These are phyloP conservation scores for Pilatotrama ljubarskyi DNA, from an alignment of 768 basidiomycete species.

Conservation along the genomic window DNA sequence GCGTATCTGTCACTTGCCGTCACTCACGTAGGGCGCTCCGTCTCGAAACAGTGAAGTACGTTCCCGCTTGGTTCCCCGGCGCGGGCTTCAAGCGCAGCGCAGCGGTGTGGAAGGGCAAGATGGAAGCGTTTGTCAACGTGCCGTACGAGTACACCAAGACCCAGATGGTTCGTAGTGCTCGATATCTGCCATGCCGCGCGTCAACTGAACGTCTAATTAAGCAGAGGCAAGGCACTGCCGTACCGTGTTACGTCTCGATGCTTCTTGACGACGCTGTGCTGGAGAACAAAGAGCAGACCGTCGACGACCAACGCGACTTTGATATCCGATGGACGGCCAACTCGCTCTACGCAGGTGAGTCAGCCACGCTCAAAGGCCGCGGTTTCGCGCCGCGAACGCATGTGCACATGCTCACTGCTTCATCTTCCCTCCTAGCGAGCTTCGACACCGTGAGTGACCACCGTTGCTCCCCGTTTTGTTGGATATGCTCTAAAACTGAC, in stretches of 20 bases:
- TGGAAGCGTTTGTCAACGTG: slow-evolving; percentile 18
- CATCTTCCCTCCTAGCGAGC: slow-evolving; percentile 40
- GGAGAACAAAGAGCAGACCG: slow-evolving; percentile 30
- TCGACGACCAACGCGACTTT: slow-evolving; percentile 47
- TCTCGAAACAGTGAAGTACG: slow-evolving; percentile 22
- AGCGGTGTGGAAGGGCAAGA: slow-evolving; percentile 20
- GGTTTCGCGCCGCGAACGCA: neutral
- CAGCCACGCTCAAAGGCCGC: neutral
- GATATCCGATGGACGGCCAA: slow-evolving; percentile 84
- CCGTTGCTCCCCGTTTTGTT: slow-evolving; percentile 11
- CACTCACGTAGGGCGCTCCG: neutral
- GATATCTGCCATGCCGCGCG: neutral
- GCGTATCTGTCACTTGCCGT: neutral
- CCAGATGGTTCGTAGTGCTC: slow-evolving; percentile 15
- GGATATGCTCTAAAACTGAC: neutral
- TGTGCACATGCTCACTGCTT: neutral
- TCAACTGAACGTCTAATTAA: neutral
- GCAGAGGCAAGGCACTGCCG: slow-evolving; percentile 40
- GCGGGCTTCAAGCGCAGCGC: slow-evolving; percentile 28
- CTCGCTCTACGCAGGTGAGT: slow-evolving; percentile 65
- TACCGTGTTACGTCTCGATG: slow-evolving; percentile 46
- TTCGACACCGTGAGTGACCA: slow-evolving; percentile 55
- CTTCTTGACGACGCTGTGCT: slow-evolving; percentile 51
- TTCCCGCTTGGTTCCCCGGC: slow-evolving; percentile 33
- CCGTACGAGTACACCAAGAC: slow-evolving; percentile 17